Conservation (phyloP, 129 eudicot species). For the Flaveria linearis region DNA sequence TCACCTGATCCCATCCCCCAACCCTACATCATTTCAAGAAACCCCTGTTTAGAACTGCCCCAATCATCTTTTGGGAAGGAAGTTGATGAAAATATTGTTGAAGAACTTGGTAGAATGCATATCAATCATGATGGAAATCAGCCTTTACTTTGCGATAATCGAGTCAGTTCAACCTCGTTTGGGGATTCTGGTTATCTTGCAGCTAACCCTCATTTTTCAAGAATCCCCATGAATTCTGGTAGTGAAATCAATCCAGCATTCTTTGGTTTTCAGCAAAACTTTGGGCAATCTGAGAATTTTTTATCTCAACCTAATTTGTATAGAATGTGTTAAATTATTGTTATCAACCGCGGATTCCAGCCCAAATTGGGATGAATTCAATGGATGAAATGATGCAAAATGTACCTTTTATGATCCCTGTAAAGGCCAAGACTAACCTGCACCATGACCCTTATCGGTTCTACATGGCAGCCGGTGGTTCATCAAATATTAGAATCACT, state of each 20-base stretch:
- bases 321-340: constrained; percentile 20
- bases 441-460: constrained; percentile 29
- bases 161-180: constrained; percentile 36
- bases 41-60: constrained; percentile 14
- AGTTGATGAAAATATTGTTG: constrained; percentile 35
- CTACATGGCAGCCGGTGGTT: constrained; percentile 37
- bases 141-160: constrained; percentile 28
- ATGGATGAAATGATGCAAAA: constrained; percentile 22
- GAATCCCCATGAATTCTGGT: constrained; percentile 24
- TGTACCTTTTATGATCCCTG: constrained; percentile 30
- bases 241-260: constrained; percentile 32
- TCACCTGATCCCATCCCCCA: constrained; percentile 46
- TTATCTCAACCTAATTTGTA: constrained; percentile 31
- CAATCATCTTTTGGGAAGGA: constrained; percentile 22
- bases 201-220: constrained; percentile 35
- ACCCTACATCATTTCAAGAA: constrained; percentile 33
- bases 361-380: constrained; percentile 38
- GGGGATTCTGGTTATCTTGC: constrained; percentile 37
- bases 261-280: constrained; percentile 18
- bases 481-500: constrained; percentile 35
- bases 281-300: constrained; percentile 16
- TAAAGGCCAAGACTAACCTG: constrained; percentile 24
- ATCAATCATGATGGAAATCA: constrained; percentile 43
- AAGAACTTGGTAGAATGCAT: constrained; percentile 48
- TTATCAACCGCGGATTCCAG: constrained; percentile 31